phyloP scores from a whole-genome alignment of 2,329 filamentous ascomycete genomes.

The Pseudocercospora fijiensis region DNA sequence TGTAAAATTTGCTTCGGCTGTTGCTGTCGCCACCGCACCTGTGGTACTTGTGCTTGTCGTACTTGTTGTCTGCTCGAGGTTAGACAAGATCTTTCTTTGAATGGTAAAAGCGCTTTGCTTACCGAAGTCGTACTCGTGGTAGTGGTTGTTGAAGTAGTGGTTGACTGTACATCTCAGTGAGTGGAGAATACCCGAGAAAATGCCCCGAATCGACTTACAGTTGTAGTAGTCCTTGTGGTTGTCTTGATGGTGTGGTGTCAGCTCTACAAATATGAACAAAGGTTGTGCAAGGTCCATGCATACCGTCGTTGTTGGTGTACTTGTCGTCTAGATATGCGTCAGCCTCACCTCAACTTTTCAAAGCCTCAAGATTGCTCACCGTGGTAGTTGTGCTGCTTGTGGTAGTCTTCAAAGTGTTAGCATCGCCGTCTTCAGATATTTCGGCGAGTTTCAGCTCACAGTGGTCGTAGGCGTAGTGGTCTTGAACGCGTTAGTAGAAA shows the following conservation, averaged over 20 bases:
- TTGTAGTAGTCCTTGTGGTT: neutral
- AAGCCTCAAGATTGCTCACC: no score
- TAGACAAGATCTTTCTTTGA: neutral
- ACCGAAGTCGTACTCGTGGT: neutral
- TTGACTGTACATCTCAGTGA: neutral
- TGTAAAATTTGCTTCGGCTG: neutral
- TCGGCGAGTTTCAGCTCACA: no score
- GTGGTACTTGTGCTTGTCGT: neutral
- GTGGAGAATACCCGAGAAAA: neutral
- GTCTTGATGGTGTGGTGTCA: no score
- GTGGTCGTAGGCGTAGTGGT: neutral
- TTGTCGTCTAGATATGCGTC: neutral
- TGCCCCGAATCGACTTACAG: neutral
- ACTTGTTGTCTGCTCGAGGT: neutral
- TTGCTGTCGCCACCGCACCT: slow-evolving; percentile 1
- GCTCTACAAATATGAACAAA: no score
- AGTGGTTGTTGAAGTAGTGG: neutral
- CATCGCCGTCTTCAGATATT: no score
- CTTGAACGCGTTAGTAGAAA: no score
- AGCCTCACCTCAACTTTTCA: no score
- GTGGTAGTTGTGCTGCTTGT: no score
- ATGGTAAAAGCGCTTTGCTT: neutral
- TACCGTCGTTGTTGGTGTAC: neutral
- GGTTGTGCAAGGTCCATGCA: no score
- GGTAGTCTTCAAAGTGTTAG: no score